Base-by-base conservation (phyloP, 805 yeast species). In the Saccharomycodes ludwigii region DNA sequence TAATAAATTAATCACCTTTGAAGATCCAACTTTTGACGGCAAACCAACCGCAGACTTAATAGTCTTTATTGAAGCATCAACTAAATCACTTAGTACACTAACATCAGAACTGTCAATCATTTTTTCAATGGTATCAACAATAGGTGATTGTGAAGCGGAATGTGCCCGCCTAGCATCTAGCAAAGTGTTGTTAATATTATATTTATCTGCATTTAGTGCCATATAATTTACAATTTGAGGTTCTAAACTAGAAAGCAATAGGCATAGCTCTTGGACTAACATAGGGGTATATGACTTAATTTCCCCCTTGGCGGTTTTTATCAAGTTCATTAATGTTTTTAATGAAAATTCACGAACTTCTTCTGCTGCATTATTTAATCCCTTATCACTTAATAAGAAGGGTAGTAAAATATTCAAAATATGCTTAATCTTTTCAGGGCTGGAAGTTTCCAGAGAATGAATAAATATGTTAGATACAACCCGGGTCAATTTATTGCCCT, bases 181-280 rank as follows among this genome's bases (percentile, higher is more conserved):
- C 24, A 73, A 81, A 35, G 71, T 68, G 6, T 73, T 60, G 31
- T 73, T 74, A 36, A 85, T 50, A 26, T 85, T 84, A 49, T 79
- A 85, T 51, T 85, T 88, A 37, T 74, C 86, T 1, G 96, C 95
- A 55, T 91, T 86, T 38, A 88, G 60, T 0, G 91, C 73, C 36
- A 88, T 56, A 45, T 85, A 88, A 47, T 91, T 88, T 39, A 83
- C 68, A 2, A 80, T 73, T 48, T 86, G 95, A 0, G 97, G 97
- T 47, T 91, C 98, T 25, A 88, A 63, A 0, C 91, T 76, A 0
- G 95, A 82, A 73, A 88, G 73, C 37, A 84, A 58, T 5, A 66
- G 55, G 4, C 80, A 62, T 46, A 91, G 66, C 31, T 82, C 82
- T 24, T 72, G 76, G 4, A 84, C 59, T 30, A 91, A 63, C 4